phyloP scores from a whole-genome alignment of 2,329 filamentous ascomycete genomes.

The Purpureocillium lavendulum region DNA sequence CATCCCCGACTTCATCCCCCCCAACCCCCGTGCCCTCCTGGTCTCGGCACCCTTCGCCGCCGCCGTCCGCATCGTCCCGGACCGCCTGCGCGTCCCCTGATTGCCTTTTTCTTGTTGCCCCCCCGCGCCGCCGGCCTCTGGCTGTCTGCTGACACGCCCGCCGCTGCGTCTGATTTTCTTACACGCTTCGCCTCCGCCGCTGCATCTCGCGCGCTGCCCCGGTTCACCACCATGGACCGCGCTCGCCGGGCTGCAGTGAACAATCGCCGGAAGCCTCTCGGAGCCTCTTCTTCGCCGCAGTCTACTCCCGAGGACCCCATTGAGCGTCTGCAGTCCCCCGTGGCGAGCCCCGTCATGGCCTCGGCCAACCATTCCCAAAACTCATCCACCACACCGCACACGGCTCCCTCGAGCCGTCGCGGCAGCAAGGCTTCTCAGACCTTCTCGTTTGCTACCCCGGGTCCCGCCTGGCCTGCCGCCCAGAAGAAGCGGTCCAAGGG shows the following conservation, averaged over 20 bases:
- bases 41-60: no score
- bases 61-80: no score
- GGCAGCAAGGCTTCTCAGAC: constrained; percentile 25
- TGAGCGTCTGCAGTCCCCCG: constrained; percentile 15
- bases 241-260: constrained; percentile 23
- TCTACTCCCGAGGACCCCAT: constrained; percentile 23
- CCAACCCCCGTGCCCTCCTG: no score
- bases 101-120: no score
- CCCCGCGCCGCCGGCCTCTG: no score
- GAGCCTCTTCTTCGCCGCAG: constrained; percentile 23
- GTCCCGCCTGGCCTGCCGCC: constrained; percentile 17
- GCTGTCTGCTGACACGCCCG: no score
- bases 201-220: constrained; percentile 14
- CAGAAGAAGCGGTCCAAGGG: constrained; percentile 35
- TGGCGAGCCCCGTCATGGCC: constrained; percentile 20
- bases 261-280: constrained; percentile 22
- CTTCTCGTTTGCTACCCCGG: constrained; percentile 28
- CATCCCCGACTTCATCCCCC: no score
- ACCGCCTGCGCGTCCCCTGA: no score
- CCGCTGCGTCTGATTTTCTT: no score
- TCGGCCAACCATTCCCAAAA: constrained; percentile 15
- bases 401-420: constrained; percentile 20
- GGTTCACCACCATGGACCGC: constrained; percentile 26
- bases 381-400: constrained; percentile 18
- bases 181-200: constrained; percentile 10